phyloP scores from a whole-genome alignment of 805 yeast genomes.

The Komagataella phaffii region DNA sequence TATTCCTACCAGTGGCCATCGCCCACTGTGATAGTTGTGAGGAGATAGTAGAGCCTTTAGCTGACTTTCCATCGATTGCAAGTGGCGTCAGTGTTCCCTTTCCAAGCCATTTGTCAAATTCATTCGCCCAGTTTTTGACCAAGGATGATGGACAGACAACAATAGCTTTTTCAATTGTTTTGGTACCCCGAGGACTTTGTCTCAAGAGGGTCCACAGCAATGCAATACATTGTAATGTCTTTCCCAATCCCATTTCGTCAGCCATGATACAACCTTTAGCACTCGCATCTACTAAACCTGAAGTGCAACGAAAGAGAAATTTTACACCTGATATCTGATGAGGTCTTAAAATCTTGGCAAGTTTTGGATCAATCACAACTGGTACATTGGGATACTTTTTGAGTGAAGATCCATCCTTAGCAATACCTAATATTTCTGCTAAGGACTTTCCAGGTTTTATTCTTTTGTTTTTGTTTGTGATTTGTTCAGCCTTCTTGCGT shows the following conservation, averaged over 20 bases:
- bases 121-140: conserved; percentile 96
- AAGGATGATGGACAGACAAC: conserved; percentile 92
- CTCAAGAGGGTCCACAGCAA: conserved; percentile 84
- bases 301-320: conserved; percentile 79
- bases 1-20: conserved; percentile 70
- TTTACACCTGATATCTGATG: conserved; percentile 95
- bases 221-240: conserved; percentile 80
- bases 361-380: conserved; percentile 85
- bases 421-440: conserved; percentile 70
- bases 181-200: conserved; percentile 78
- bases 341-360: conserved; percentile 78
- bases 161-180: conserved; percentile 78
- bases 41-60: conserved; percentile 56
- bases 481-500: conserved; percentile 11
- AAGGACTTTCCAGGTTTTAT: conserved; percentile 45
- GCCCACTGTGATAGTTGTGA: conserved; percentile 74
- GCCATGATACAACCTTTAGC: conserved; percentile 98
- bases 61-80: conserved; percentile 84
- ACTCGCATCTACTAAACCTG: conserved; percentile 70
- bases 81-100: conserved; percentile 79
- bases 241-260: conserved; percentile 93
- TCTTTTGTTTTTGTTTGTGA: conserved; percentile 7
- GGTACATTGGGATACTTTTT: conserved; percentile 74
- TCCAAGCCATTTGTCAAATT: conserved; percentile 89
- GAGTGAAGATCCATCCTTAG: conserved; percentile 33